phyloP scores from a whole-genome alignment of 495 filamentous ascomycete genomes.

The Darksidea phi region DNA sequence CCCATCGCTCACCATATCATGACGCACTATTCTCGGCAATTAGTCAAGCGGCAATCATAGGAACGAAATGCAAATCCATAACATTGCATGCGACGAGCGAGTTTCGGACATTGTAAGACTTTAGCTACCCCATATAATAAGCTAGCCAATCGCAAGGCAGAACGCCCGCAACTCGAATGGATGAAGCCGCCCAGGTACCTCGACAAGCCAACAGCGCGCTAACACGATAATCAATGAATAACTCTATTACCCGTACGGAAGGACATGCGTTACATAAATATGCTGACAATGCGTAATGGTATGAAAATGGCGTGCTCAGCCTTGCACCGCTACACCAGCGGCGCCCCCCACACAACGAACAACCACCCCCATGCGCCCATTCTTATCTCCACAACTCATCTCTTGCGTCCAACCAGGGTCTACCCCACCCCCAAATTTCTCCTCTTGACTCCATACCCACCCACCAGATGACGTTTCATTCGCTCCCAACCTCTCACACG shows the following conservation, averaged over 20 bases:
- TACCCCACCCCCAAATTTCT: too few relatives aligned
- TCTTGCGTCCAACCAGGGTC: too few relatives aligned
- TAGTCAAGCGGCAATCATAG: neutral
- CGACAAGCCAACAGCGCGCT: neutral
- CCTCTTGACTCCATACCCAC: too few relatives aligned
- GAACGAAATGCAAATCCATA: neutral
- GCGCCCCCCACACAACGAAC: too few relatives aligned
- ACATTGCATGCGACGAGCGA: neutral
- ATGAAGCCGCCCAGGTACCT: slow-evolving; percentile 1
- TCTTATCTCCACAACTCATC: too few relatives aligned
- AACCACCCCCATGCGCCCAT: too few relatives aligned
- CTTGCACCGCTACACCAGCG: too few relatives aligned
- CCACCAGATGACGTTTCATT: too few relatives aligned
- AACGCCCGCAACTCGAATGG: neutral
- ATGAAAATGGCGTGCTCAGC: neutral
- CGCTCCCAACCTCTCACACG: too few relatives aligned
- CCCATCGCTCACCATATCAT: neutral
- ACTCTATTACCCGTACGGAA: too few relatives aligned
- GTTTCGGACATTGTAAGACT: neutral
- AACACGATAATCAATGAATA: too few relatives aligned
- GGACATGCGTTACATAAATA: too few relatives aligned
- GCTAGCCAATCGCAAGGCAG: neutral
- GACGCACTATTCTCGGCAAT: neutral
- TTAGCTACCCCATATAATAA: neutral
- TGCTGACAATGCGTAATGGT: neutral